A percentile compares a stretch with the other conserved stretches of the same genome.
Evolutionary conservation across 169 alveolate genomes (phyloP).

Genomic region (Eimeria praecox): DNA sequence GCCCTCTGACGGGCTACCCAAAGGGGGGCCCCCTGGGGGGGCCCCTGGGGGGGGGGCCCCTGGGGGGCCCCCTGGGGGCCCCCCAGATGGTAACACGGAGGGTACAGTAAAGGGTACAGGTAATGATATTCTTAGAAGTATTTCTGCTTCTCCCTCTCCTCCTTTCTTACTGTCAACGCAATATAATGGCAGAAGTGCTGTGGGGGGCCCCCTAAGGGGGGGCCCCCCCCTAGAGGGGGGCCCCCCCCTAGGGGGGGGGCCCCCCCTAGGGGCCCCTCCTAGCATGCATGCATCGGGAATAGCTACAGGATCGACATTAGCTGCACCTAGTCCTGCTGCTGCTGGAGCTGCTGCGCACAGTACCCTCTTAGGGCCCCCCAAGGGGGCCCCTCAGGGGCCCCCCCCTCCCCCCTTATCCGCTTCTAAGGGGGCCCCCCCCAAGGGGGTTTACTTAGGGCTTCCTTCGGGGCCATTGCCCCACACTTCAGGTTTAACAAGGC

Average conservation of each 20-base stretch:
- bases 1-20: too few relatives aligned
- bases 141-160: not conserved
- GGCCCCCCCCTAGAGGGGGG: too few relatives aligned
- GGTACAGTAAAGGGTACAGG: not conserved
- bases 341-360: not conserved
- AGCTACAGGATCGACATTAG: too few relatives aligned
- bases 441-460: too few relatives aligned
- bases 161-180: not conserved
- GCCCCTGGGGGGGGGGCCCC: not conserved
- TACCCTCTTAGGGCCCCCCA: not conserved
- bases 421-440: constrained; percentile 2
- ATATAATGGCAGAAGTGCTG: not conserved
- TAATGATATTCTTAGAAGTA: not conserved
- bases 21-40: not conserved
- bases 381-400: not conserved
- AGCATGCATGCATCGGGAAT: too few relatives aligned
- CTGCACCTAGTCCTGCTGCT: not conserved
- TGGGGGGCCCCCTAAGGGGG: constrained; percentile 8
- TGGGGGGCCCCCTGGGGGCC: too few relatives aligned
- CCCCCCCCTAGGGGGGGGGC: not conserved
- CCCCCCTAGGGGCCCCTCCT: too few relatives aligned
- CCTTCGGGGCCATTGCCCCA: not conserved
- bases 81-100: too few relatives aligned
- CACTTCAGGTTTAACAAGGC: not conserved
- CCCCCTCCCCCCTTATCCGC: not conserved